Base-by-base conservation (phyloP, 1,284 basidiomycete species). In the Termitomyces sp. region DNA sequence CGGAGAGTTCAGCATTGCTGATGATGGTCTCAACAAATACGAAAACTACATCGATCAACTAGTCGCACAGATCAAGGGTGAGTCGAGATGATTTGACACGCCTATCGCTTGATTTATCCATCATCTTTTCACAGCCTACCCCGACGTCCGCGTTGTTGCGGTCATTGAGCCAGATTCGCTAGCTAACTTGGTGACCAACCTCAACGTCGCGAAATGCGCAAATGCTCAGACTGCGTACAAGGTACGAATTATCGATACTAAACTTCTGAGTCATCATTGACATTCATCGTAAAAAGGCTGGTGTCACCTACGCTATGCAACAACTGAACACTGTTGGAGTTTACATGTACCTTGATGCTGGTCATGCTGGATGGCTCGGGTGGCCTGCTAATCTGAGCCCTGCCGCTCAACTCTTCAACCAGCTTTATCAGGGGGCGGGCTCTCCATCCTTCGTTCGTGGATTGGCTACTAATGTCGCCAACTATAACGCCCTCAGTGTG, bases 321-420 rank as follows among this genome's bases (percentile, higher is more conserved):
- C 75, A 81, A 63, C 75, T 85, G 58, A 73, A 77, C 60, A 62
- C 74, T 41, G 76, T 80, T 53, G 80, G 79, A 43, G 82, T 83
- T 52, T 81, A 76, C 73, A 72, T 73, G 70, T 83, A 84, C 70
- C 71, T 83, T 57, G 81, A 84, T 65, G 83, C 83, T 62, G 83
- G 82, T 39, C 82, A 85, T 61, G 82, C 81, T 48, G 83, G 82
- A 44, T 86, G 83, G 83, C 75, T 85, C 58, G 83, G 83, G 45
- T 85, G 83, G 83, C 70, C 81, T 57, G 81, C 82, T 46, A 86
- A 85, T 71, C 68, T 84, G 65, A 55, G 62, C 12, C 82, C 82
- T 50, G 82, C 82, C 50, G 83, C 82, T 34, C 69, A 76, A 58
- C 72, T 84, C 56, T 84, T 83, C 67, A 65, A 72, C 42, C 63